Evolutionary conservation across 768 basidiomycete species (phyloP), one percentile per base, ranked within the genome.

Genomic region (Multifurca ochricompacta): DNA sequence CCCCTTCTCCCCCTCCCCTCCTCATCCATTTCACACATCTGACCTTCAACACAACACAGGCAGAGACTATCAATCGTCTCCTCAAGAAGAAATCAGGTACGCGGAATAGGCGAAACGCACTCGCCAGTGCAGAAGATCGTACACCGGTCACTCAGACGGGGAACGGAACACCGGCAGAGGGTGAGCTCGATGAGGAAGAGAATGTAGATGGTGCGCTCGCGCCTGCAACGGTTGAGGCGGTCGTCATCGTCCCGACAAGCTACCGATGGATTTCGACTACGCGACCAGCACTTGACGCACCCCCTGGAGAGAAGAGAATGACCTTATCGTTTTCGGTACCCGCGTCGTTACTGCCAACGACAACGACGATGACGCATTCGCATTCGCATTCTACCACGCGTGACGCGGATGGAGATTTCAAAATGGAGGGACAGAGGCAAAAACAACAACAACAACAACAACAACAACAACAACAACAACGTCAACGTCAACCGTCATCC

Each of bases 41-140:
- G 3, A n/a, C 48, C 16, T 2, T 4, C 19, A 11, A 18, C 61
- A 91, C n/a, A n/a, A n/a, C n/a, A n/a, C n/a, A 50, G 87, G 81
- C 81, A 21, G 91, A 92, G 63, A 92, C 91, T 0, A 92, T 93
- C 67, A 91, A 91, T 62, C 83, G 91, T 25, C 75, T 93, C 13
- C 77, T 93, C 47, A 90, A 90, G 67, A 92, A 91, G 68, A 88
- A 89, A 64, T 82, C 83, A 16, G 78, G 83, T 9, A 75, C 85
- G 2, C 77, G 79, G 40, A 78, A 75, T 46, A 84, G 79, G 60
- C 79, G 82, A 10, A 76, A 73, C n/a, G 73, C 68, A 0, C 60
- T 73, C 27, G 74, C 75, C 14, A 77, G 75, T 1, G 73, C 73
- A 0, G 78, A 79, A 35, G 80, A 68, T 39, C 58, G 63, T 70